Evolutionary conservation across 2,329 filamentous ascomycete species (phyloP).

Genomic region (Stagonosporopsis cucurbitacearum): DNA sequence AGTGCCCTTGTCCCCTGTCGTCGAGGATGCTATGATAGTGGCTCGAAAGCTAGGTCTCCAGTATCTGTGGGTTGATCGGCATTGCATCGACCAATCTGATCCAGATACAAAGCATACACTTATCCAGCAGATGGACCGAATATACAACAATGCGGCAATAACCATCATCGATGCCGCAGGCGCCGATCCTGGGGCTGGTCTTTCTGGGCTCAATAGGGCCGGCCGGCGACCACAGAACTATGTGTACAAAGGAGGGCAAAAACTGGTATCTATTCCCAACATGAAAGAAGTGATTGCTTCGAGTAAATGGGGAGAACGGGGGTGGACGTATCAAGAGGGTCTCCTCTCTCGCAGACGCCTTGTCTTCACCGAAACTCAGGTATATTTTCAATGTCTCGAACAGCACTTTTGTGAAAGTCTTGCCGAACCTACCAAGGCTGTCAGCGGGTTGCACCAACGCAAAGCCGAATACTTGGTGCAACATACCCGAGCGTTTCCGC

Average conservation of each 20-base stretch:
- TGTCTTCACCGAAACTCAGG: constrained; percentile 42
- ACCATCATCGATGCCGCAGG: constrained; percentile 16
- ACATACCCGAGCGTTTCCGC: constrained; percentile 1
- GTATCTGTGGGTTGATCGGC: constrained; percentile 15
- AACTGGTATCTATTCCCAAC: neutral
- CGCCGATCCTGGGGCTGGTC: neutral
- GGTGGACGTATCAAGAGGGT: constrained; percentile 52
- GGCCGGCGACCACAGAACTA: neutral
- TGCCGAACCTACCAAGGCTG: neutral
- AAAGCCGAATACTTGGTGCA: neutral
- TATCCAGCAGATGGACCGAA: constrained; percentile 14
- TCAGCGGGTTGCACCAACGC: neutral
- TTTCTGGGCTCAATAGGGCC: neutral
- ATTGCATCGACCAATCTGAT: constrained; percentile 8
- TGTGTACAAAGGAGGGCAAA: neutral
- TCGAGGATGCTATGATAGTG: constrained; percentile 18
- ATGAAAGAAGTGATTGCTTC: constrained; percentile 10
- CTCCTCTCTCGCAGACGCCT: constrained; percentile 47
- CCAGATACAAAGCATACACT: neutral
- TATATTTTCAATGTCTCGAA: constrained; percentile 42
- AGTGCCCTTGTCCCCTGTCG: neutral
- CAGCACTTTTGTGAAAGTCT: constrained; percentile 1
- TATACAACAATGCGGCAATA: constrained; percentile 5
- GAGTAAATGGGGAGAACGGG: constrained; percentile 46
- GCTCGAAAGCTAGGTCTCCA: constrained; percentile 6